These are phyloP conservation scores for Orychophragmus violaceus DNA, from an alignment of 345 rosid genomes.

Conservation along the genomic window DNA sequence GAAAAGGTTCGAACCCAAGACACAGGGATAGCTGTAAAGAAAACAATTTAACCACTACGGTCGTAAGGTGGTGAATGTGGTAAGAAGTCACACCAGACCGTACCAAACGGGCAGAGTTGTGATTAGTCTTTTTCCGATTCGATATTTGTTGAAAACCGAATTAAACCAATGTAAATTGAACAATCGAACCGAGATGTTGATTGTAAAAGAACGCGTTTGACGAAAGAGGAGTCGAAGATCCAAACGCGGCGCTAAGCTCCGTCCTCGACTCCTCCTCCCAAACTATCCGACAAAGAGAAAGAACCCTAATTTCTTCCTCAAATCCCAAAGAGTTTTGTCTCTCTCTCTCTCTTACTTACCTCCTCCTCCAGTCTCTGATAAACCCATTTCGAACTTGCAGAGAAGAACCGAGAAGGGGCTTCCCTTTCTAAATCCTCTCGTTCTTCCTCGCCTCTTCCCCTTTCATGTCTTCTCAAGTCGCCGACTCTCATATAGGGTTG, in stretches of 20 bases:
- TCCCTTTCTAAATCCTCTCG: constrained; percentile 47
- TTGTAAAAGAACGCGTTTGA: constrained; percentile 21
- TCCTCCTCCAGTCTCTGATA: constrained; percentile 36
- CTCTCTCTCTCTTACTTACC: constrained; percentile 10
- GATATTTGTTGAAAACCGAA: constrained; percentile 19
- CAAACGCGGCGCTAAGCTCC: constrained; percentile 34
- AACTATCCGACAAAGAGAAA: constrained; percentile 25
- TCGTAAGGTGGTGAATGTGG: neutral
- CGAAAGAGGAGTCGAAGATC: constrained; percentile 17
- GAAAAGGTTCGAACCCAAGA: constrained; percentile 9
- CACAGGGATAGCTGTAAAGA: neutral
- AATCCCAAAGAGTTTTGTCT: neutral
- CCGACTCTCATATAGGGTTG: constrained; percentile 44
- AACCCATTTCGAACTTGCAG: constrained; percentile 34
- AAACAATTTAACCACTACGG: neutral
- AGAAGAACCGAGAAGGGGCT: constrained; percentile 40
- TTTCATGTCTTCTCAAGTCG: constrained; percentile 92
- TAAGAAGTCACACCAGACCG: neutral
- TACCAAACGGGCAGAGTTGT: neutral
- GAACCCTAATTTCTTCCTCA: constrained; percentile 30
- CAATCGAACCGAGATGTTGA: constrained; percentile 16
- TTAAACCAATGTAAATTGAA: neutral
- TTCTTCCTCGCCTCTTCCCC: constrained; percentile 20
- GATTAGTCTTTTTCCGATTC: no score
- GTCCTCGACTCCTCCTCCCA: constrained; percentile 17